Evolutionary conservation across 2,329 filamentous ascomycete species (phyloP), one percentile per base, ranked within the genome.

Genomic region (Pseudogymnoascus sp.): DNA sequence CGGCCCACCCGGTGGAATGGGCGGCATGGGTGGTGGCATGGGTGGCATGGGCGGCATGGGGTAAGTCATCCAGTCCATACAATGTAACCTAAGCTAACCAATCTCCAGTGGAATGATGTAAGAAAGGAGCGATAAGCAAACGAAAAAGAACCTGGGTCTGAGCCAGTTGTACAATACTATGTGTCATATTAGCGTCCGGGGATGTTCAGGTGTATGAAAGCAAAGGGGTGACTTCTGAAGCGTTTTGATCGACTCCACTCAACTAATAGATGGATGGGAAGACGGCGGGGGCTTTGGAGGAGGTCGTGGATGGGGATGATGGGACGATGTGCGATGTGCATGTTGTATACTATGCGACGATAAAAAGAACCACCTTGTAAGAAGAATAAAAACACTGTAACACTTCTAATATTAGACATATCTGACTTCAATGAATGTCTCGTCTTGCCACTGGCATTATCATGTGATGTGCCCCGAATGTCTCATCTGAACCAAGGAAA

Each of bases 1-100:
- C 64, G 77, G 80, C 65, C 75, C 77, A 66, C 88, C 87, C 81
- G 84, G 84, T 57, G 85, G 83, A 65, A 86, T 85, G 82, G 43
- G 57, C 14, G 84, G 83, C 41, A 84, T 84, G 67, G 90, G 90
- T 86, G 80, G 80, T 22, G 80, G 79, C 53, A 81, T 85, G 82
- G 82, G 81, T 8, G 81, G 81, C 58, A 71, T 71, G 69, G 69
- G 68, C 22, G 80, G 80, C 61, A 83, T 84, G 81, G 83, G 83
- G 81, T 84, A 81, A 81, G 69, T 60, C 25, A n/a, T 4, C 57
- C 15, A 15, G 14, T 35, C 35, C 7, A 33, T 18, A 20, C 37
- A 18, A 36, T 58, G 1, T 6, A 22, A 14, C 28, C 35, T 9
- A 38, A 20, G 35, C 66, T 68, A 67, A 68, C 60, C 25, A 28